Percentiles rank a stretch among this genome's conserved stretches.
Conservation (phyloP, 179 eudicot genomes). For the Spinacia oleracea region DNA sequence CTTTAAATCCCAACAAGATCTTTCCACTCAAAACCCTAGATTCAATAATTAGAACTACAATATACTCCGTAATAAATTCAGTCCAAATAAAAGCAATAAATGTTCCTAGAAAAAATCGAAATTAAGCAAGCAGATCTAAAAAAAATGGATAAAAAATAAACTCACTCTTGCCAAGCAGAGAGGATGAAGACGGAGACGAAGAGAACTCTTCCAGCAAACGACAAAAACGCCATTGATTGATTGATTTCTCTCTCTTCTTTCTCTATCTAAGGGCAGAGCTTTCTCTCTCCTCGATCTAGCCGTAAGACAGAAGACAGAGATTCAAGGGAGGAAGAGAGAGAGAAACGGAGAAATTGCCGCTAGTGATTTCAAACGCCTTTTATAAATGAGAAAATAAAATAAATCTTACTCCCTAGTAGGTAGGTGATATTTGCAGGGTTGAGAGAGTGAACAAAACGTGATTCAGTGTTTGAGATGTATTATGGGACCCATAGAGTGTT, state of each 20-base stretch:
- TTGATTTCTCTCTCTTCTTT: background rate
- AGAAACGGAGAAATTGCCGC: conserved; percentile 16
- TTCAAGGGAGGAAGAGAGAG: conserved; percentile 12
- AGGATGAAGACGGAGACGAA: conserved; percentile 59
- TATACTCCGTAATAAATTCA: background rate
- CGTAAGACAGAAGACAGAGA: conserved; percentile 19
- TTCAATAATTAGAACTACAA: background rate
- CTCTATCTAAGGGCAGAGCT: background rate
- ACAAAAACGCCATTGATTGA: conserved; percentile 48
- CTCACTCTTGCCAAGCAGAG: conserved; percentile 63
- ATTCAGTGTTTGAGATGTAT: background rate
- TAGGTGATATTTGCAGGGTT: background rate
- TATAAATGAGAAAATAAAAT: background rate
- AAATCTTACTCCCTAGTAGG: background rate
- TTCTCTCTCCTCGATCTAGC: conserved; percentile 24
- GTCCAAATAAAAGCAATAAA: background rate
- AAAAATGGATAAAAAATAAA: background rate
- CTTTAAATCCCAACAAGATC: background rate
- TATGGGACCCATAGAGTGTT: background rate
- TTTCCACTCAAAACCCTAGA: background rate
- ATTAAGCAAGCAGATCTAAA: conserved; percentile 29
- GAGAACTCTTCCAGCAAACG: conserved; percentile 52
- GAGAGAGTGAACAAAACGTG: conserved; percentile 3
- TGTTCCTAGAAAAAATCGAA: background rate
- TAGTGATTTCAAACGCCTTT: conserved; percentile 23